Evolutionary conservation across 257 asterid genomes (phyloP).

Genomic region (Solanum chilense): DNA sequence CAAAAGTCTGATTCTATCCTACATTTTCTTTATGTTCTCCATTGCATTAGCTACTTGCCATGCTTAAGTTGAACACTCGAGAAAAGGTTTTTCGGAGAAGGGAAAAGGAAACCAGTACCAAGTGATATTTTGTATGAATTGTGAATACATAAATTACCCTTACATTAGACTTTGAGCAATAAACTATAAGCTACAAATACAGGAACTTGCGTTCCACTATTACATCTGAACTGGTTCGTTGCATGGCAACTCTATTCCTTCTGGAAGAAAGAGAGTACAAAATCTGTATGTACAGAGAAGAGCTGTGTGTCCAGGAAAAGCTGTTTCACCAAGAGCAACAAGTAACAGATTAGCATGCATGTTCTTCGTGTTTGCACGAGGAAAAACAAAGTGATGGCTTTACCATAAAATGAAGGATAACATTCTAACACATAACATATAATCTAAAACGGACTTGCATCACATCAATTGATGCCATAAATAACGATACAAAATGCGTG

Average conservation of each 20-base stretch:
- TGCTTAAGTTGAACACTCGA: background rate
- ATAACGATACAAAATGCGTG: background rate
- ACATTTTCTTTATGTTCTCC: background rate
- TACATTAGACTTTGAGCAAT: background rate
- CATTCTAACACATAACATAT: background rate
- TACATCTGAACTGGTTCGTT: slow-evolving; percentile 1
- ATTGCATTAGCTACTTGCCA: background rate
- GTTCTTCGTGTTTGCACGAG: background rate
- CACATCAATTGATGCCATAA: background rate
- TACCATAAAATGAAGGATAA: background rate
- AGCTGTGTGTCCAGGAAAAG: slow-evolving; percentile 93
- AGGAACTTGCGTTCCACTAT: slow-evolving; percentile 31
- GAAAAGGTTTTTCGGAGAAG: background rate
- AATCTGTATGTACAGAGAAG: slow-evolving; percentile 97
- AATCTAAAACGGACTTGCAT: background rate
- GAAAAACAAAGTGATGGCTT: background rate
- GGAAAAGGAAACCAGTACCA: background rate
- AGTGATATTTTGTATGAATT: background rate
- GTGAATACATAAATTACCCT: background rate
- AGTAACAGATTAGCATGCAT: slow-evolving; percentile 7
- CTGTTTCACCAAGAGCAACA: slow-evolving; percentile 35
- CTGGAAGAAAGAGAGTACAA: slow-evolving; percentile 89
- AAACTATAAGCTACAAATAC: background rate
- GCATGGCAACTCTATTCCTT: slow-evolving; percentile 48
- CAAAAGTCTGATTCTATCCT: background rate